Evolutionary conservation across 306 rosid species (phyloP), one percentile per base, ranked within the genome.

Genomic region (Trifolium subterraneum): DNA sequence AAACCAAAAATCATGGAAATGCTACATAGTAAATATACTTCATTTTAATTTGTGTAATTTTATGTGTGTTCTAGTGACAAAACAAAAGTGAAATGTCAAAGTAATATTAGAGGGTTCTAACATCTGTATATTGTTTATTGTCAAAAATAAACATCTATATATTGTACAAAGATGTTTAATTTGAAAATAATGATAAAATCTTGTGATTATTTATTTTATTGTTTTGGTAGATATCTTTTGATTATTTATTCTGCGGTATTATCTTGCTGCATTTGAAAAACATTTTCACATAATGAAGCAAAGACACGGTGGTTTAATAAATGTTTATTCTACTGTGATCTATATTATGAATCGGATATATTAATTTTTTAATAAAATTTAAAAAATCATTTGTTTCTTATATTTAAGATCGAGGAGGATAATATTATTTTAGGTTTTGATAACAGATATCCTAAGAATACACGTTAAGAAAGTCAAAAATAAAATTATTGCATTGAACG

Each of bases 101-200:
- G 39, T 41, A 60, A 35, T 62, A 71, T 29, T 27, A 27, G 77
- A 62, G 78, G 74, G 51, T 20, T 64, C 60, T 80, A 72, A 68
- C 59, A 52, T 73, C 63, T 79, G 39, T 27, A 29, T 60, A 60
- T 36, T 85, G 84, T 81, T n/a, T n/a, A n/a, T n/a, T n/a, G n/a
- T n/a, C n/a, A n/a, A n/a, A n/a, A n/a, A n/a, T n/a, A n/a, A 72
- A 68, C 59, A 52, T 73, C 63, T 79, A 41, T 27, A 29, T 60
- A 60, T 36, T 85, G 84, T 81, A 81, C 18, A 76, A 54, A 78
- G 59, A 73, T 62, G 41, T 64, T 69, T 75, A 75, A 59, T 58
- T 68, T 52, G 56, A 76, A 72, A 72, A 84, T 80, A 84, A 80
- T 72, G 31, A 25, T 51, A 64, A 62, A 73, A 58, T 47, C 25